Base-by-base conservation (phyloP, 2,329 filamentous ascomycete species). In the Biscogniauxia mediterranea region DNA sequence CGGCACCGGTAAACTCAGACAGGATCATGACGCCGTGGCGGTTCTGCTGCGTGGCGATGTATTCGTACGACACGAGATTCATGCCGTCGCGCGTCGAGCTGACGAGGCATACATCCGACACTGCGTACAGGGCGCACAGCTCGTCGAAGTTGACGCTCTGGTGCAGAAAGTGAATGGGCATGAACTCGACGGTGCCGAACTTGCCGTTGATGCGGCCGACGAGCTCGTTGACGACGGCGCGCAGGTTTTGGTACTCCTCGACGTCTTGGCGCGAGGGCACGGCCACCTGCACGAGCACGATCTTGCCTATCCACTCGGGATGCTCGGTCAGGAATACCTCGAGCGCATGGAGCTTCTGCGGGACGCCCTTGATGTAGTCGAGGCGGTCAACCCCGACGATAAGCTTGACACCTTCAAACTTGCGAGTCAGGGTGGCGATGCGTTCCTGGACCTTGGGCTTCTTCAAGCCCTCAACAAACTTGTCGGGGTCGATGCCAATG, bases 321-420 rank as follows among this genome's bases (percentile, higher is more conserved):
- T 99, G 93, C 72, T 98, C 94, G 0, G 93, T 96, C 32, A 99
- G 81, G 80, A 99, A 98, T 3, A 98, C 92, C 76, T 99, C 95
- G 51, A 98, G 86, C 1, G 95, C 94, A 72, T 98, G 95, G 9
- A 99, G 82, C 76, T 99, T 99, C 77, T 99, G 95, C 0, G 95
- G 95, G 9, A 99, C 93, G 65, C 95, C 95, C 79, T 98, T 98
- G 86, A 98, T 98, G 78, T 99, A 98, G 77, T 99, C 95, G 56
- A 98, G 85, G 55, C 95, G 91, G 75, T 99, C 95, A 56, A 98
- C 95, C 64, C 95, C 94, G 46, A 98, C 94, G 70, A 99, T 96
- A 66, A 98, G 85, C 80, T 97, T 97, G 70, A 97, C 92, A 54
- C 93, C 94, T 67, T 96, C 90, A 72, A 98, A 99, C 77, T 97